phyloP scores from a whole-genome alignment of 352 stramenopile genomes.

The Lagenidium giganteum region DNA sequence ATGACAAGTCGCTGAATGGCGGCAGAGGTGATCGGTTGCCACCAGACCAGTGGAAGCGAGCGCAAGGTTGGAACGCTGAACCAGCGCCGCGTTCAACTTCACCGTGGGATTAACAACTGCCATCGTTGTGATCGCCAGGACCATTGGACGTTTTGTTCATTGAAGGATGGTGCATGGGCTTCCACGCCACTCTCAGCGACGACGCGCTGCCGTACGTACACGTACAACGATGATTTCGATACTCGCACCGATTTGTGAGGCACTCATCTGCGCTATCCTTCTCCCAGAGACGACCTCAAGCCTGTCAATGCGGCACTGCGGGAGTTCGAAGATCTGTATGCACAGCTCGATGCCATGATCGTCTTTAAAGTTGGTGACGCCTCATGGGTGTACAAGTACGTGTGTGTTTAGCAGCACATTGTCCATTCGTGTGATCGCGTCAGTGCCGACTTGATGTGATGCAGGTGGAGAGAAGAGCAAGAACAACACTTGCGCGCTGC shows the following conservation, averaged over 20 bases:
- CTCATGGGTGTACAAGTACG: slow-evolving; percentile 81
- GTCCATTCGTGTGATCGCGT: too few relatives aligned
- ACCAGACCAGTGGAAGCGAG: slow-evolving; percentile 39
- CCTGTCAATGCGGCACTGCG: slow-evolving; percentile 60
- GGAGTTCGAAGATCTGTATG: slow-evolving; percentile 63
- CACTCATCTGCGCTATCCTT: too few relatives aligned
- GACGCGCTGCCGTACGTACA: not conserved
- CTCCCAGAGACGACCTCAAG: slow-evolving; percentile 51
- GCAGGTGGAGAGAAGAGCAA: slow-evolving; percentile 77
- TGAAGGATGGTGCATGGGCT: slow-evolving; percentile 85
- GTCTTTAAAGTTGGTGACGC: slow-evolving; percentile 70
- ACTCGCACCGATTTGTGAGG: too few relatives aligned
- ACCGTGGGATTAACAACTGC: too few relatives aligned
- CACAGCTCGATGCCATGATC: slow-evolving; percentile 56
- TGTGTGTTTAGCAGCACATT: not conserved
- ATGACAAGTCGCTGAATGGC: slow-evolving; percentile 74
- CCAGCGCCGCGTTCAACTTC: not conserved
- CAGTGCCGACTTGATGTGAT: too few relatives aligned
- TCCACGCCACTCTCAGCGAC: slow-evolving; percentile 45
- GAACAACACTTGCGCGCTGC: slow-evolving; percentile 59
- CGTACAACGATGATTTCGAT: not conserved
- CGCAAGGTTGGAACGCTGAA: slow-evolving; percentile 37
- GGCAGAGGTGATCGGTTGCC: slow-evolving; percentile 72
- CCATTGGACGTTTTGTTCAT: slow-evolving; percentile 78
- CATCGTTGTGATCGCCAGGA: too few relatives aligned